phyloP scores from a whole-genome alignment of 2,329 filamentous ascomycete genomes.

The Plectosphaerella cucumerina region DNA sequence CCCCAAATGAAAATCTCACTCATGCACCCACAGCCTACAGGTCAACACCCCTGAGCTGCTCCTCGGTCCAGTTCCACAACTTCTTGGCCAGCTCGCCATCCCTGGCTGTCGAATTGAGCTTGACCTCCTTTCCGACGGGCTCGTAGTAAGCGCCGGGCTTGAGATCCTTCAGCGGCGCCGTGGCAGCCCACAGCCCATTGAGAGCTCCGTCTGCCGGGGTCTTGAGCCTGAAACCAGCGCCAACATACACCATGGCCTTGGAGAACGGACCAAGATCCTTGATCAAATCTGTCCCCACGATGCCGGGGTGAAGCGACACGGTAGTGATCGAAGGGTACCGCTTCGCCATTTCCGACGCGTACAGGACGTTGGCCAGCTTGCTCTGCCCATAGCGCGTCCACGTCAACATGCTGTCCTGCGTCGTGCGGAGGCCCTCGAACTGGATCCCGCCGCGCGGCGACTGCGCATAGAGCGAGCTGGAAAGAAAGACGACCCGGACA shows the following conservation, averaged over 20 bases:
- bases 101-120: constrained; percentile 7
- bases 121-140: constrained; percentile 21
- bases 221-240: constrained; percentile 15
- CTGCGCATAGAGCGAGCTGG: constrained; percentile 18
- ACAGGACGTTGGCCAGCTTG: constrained; percentile 45
- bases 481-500: constrained; percentile 19
- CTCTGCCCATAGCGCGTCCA: constrained; percentile 44
- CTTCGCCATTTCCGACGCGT: constrained; percentile 38
- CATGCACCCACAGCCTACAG: background rate
- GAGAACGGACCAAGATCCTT: constrained; percentile 16
- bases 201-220: constrained; percentile 20
- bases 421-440: constrained; percentile 21
- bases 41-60: constrained; percentile 15
- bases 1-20: too few relatives aligned
- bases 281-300: constrained; percentile 23
- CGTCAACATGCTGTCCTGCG: constrained; percentile 17
- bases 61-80: constrained; percentile 30
- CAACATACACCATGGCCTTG: constrained; percentile 16
- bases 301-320: constrained; percentile 45
- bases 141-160: constrained; percentile 26
- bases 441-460: constrained; percentile 17
- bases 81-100: constrained; percentile 20
- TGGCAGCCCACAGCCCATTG: constrained; percentile 26
- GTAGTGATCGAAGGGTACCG: constrained; percentile 35
- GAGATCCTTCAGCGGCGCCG: constrained; percentile 6